Evolutionary conservation across 2,329 filamentous ascomycete genomes (phyloP).

Genomic region (Westerdykella aurantiaca): DNA sequence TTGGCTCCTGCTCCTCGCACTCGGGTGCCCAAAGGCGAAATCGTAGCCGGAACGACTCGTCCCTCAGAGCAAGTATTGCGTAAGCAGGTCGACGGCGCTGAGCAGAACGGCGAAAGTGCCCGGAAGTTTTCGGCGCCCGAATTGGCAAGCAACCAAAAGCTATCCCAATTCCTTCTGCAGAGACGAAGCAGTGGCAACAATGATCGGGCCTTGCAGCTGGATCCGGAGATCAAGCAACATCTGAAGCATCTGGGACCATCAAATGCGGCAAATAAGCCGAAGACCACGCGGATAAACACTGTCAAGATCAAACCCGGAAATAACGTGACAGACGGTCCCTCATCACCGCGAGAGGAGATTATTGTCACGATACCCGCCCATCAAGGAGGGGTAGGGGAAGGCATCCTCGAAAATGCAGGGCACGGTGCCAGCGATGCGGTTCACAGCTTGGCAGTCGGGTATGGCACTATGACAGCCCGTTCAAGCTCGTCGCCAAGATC

Average conservation of each 20-base stretch:
- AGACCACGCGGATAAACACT: slow-evolving; percentile 55
- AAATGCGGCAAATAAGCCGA: slow-evolving; percentile 56
- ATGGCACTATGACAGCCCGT: slow-evolving; percentile 37
- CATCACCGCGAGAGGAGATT: slow-evolving; percentile 14
- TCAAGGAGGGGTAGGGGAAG: slow-evolving; percentile 50
- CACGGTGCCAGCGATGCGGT: slow-evolving; percentile 60
- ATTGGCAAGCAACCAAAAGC: slow-evolving; percentile 24
- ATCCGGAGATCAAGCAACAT: slow-evolving; percentile 54
- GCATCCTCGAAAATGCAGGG: slow-evolving; percentile 50
- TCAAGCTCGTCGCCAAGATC: slow-evolving; percentile 24
- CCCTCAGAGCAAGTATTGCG: slow-evolving; percentile 19
- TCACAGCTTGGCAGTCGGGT: slow-evolving; percentile 50
- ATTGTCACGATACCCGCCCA: slow-evolving; percentile 30
- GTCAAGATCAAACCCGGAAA: slow-evolving; percentile 60
- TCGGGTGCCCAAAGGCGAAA: slow-evolving; percentile 55
- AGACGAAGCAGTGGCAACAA: slow-evolving; percentile 41
- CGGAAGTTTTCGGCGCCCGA: slow-evolving; percentile 31
- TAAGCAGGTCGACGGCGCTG: slow-evolving; percentile 14
- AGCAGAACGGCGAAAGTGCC: slow-evolving; percentile 2
- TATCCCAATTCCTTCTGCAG: slow-evolving; percentile 41
- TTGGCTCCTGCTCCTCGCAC: slow-evolving; percentile 77
- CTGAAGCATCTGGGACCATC: slow-evolving; percentile 60
- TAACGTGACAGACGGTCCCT: background rate
- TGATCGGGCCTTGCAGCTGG: slow-evolving; percentile 16
- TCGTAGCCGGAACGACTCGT: slow-evolving; percentile 42